Conservation (phyloP, 176 grass and related monocot species). For the Rhynchospora tenuis region DNA sequence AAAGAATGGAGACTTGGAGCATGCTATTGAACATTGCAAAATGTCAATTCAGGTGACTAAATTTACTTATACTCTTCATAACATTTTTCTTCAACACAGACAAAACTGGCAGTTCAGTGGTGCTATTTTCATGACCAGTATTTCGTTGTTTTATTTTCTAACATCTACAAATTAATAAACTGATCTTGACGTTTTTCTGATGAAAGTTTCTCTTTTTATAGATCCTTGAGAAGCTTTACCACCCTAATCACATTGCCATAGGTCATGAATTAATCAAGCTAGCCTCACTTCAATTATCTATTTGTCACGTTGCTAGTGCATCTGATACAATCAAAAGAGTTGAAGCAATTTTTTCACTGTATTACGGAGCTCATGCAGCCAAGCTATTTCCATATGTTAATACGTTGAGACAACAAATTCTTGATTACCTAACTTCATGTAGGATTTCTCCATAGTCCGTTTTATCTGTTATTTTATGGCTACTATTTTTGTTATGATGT, state of each 20-base stretch:
- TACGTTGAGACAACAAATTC: conserved; percentile 28
- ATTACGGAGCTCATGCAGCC: conserved; percentile 58
- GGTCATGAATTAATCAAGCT: conserved; percentile 84
- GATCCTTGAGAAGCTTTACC: conserved; percentile 82
- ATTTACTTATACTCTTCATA: neutral
- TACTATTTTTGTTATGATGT: neutral
- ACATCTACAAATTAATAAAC: neutral
- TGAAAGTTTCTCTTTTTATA: conserved; percentile 10
- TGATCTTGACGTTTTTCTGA: neutral
- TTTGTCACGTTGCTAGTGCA: conserved; percentile 31
- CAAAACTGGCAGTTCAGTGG: neutral
- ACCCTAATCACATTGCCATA: conserved; percentile 57
- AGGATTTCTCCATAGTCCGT: neutral
- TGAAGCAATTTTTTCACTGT: conserved; percentile 56
- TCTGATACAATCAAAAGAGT: conserved; percentile 28
- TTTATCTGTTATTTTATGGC: neutral
- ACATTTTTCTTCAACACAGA: no score
- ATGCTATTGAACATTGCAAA: conserved; percentile 62
- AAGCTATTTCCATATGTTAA: conserved; percentile 60
- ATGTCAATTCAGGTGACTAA: conserved; percentile 61
- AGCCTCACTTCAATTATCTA: conserved; percentile 50
- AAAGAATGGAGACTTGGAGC: conserved; percentile 52
- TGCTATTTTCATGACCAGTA: neutral
- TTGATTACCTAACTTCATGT: neutral
- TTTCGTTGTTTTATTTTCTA: neutral